Conservation (phyloP, 2,329 filamentous ascomycete species). For the Nemania sp. region DNA sequence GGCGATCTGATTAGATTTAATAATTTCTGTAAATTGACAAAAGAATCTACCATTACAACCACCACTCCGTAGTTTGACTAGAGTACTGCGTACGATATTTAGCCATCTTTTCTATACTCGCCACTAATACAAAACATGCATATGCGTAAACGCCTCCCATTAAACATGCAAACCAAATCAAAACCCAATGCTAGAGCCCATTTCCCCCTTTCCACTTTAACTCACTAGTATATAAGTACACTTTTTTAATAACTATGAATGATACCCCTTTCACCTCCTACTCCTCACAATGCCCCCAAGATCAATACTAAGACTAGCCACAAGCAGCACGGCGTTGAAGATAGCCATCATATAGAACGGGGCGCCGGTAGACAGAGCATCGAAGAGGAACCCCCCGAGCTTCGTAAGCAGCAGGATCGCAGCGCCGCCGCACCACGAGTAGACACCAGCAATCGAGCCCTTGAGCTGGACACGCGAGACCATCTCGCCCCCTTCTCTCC, state of each 20-base stretch:
- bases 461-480: constrained; percentile 74
- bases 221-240: constrained; percentile 1
- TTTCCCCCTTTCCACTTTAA: background rate
- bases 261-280: background rate
- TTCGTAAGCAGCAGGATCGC: constrained; percentile 95
- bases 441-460: constrained; percentile 93
- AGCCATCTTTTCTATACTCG: background rate
- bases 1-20: too few relatives aligned
- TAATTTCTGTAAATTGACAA: too few relatives aligned
- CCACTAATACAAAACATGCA: background rate
- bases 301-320: constrained; percentile 66
- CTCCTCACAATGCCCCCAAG: constrained; percentile 45
- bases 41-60: too few relatives aligned
- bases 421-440: constrained; percentile 88
- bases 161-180: background rate
- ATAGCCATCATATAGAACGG: constrained; percentile 95
- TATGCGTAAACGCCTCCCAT: background rate
- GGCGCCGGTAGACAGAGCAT: constrained; percentile 76
- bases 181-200: background rate
- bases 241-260: background rate
- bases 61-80: too few relatives aligned
- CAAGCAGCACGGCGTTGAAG: constrained; percentile 82
- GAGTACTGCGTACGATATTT: too few relatives aligned
- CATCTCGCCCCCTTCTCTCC: constrained; percentile 6
- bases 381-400: constrained; percentile 87